These are phyloP conservation scores for Aspergillus alliaceus DNA, from an alignment of 2,329 filamentous ascomycete genomes.

Conservation along the genomic window DNA sequence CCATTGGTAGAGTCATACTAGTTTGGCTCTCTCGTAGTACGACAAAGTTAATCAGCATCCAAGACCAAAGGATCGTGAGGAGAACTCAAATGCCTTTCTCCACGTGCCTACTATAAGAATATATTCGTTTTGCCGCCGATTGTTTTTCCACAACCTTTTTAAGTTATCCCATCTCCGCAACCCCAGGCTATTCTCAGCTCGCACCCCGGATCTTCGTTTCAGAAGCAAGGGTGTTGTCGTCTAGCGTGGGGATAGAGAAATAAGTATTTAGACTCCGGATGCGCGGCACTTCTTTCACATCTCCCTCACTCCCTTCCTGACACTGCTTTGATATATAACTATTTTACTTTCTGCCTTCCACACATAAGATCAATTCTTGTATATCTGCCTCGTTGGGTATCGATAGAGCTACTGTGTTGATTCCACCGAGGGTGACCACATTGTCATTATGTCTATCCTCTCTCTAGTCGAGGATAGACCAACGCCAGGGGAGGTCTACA, in stretches of 20 bases:
- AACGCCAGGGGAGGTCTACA: constrained; percentile 59
- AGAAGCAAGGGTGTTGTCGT: background rate
- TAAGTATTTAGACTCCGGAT: constrained; percentile 4
- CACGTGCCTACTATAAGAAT: background rate
- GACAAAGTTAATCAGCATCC: background rate
- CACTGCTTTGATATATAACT: background rate
- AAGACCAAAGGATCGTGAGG: background rate
- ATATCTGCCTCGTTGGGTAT: background rate
- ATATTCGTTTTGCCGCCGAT: constrained; percentile 7
- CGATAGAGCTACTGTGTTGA: constrained; percentile 4
- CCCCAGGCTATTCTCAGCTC: constrained; percentile 14
- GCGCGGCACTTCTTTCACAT: background rate
- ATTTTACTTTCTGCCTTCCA: constrained; percentile 1
- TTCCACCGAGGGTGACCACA: background rate
- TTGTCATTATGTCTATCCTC: constrained; percentile 39
- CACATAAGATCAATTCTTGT: background rate
- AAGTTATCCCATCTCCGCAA: background rate
- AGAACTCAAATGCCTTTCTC: background rate
- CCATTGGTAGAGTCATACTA: background rate
- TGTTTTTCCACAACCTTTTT: constrained; percentile 4
- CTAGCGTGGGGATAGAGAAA: background rate
- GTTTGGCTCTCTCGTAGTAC: background rate
- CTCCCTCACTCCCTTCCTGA: constrained; percentile 6
- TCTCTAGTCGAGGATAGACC: constrained; percentile 48
- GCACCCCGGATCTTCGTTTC: constrained; percentile 4